Evolutionary conservation across 345 rosid species (phyloP), one percentile per base, ranked within the genome.

Genomic region (Turnera subulata): DNA sequence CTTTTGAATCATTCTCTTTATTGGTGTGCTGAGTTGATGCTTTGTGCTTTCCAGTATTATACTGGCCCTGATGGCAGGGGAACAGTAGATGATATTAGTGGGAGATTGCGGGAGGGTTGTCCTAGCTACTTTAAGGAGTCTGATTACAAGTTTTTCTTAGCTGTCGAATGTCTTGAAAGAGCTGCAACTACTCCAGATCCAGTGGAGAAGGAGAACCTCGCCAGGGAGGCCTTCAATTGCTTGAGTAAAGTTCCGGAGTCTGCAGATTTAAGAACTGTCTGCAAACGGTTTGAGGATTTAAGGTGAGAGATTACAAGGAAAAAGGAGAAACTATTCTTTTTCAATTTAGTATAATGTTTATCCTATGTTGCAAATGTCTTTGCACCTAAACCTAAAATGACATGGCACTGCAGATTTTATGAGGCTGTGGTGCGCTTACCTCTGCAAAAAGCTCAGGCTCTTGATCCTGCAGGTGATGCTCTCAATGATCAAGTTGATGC

Each of bases 31-130:
- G 56, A 26, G 25, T 29, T 46, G 7, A 33, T 23, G 46, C 50
- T 15, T 1, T 9, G 19, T 15, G 13, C 53, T 71, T 49, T 59
- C 66, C 90, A 93, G 99, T 84, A 83, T 77, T 93, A 93, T 74
- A 89, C 94, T 63, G 90, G 92, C 67, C 90, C 90, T 46, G 97
- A 87, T 82, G 99, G 97, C 62, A 93, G 97, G 75, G 97, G 99
- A 50, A 84, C 99, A 48, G 96, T 93, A 56, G 92, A 93, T 73
- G 99, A 93, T 64, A 78, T 93, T 52, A 87, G 96, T 73, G 84
- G 80, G 48, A 72, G 85, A 69, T 69, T 93, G 48, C 79, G 79
- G 15, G 97, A 89, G 70, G 96, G 99, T 50, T 89, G 97, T 75
- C 96, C 96, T 55, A 89, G 97, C 78, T 89, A 85, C 79, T 93